Evolutionary conservation across 148 eudicot genomes (phyloP).

Genomic region (Chenopodium quinoa): DNA sequence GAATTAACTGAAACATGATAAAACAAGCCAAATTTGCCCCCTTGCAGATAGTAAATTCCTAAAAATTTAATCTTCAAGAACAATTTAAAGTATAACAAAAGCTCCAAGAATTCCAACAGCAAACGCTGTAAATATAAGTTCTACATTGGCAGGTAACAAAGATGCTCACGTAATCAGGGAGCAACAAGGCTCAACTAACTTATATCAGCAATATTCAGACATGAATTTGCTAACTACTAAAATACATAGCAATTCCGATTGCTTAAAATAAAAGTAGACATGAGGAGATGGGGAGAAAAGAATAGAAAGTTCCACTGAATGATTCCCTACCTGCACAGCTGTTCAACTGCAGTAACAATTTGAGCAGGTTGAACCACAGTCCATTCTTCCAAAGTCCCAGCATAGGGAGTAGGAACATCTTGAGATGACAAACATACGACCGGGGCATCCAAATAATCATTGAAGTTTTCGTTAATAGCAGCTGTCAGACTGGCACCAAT

Average conservation of each 20-base stretch:
- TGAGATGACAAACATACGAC: slow-evolving; percentile 83
- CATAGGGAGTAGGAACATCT: slow-evolving; percentile 94
- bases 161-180: not conserved
- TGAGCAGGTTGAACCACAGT: slow-evolving; percentile 81
- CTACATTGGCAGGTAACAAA: not conserved
- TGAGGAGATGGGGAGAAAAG: not conserved
- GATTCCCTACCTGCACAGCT: slow-evolving; percentile 48
- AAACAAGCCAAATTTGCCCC: not conserved
- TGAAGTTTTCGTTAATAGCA: slow-evolving; percentile 77
- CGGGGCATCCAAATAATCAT: slow-evolving; percentile 81
- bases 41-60: not conserved
- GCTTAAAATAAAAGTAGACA: not conserved
- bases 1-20: not conserved
- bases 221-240: not conserved
- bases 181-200: not conserved
- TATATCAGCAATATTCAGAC: not conserved
- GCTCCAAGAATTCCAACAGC: not conserved
- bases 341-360: slow-evolving; percentile 84
- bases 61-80: not conserved
- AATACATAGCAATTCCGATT: not conserved
- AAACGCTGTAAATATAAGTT: not conserved
- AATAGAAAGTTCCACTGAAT: not conserved
- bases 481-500: slow-evolving; percentile 92
- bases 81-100: not conserved
- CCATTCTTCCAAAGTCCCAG: slow-evolving; percentile 75